These are phyloP conservation scores for Davidsoniella eucalypti DNA, from an alignment of 2,329 filamentous ascomycete genomes.

Conservation along the genomic window DNA sequence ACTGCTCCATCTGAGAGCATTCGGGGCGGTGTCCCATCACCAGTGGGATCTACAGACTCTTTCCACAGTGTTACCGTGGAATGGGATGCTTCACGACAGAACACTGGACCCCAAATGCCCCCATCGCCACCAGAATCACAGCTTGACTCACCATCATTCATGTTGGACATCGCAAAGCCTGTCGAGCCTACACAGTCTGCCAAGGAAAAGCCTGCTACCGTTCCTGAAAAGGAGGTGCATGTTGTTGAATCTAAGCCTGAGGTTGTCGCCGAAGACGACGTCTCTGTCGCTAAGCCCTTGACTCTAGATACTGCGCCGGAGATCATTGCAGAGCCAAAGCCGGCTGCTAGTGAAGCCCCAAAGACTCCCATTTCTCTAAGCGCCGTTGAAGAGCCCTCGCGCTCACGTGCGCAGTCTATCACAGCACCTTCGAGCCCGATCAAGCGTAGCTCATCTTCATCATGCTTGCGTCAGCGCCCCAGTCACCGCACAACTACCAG, in stretches of 20 bases:
- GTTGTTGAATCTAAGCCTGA: neutral
- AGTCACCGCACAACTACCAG: slow-evolving; percentile 39
- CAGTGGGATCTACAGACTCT: slow-evolving; percentile 32
- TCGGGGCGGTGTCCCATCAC: slow-evolving; percentile 21
- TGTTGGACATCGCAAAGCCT: neutral
- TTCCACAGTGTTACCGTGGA: slow-evolving; percentile 30
- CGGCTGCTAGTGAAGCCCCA: neutral
- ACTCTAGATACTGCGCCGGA: neutral
- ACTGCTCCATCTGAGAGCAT: neutral
- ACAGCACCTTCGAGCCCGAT: slow-evolving; percentile 5
- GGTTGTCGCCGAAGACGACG: neutral
- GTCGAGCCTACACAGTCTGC: neutral
- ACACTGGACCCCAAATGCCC: slow-evolving; percentile 1
- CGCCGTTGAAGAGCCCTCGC: neutral
- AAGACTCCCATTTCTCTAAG: neutral
- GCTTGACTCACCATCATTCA: neutral
- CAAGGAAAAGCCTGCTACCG: neutral
- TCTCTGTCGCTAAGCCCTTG: neutral
- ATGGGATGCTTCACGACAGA: neutral
- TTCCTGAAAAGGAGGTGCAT: neutral
- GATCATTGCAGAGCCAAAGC: neutral
- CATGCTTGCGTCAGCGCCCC: slow-evolving; percentile 19
- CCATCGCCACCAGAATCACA: slow-evolving; percentile 6
- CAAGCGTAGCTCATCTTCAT: slow-evolving; percentile 15
- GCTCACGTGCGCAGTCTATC: too few relatives aligned